Evolutionary conservation across 371 early-diverging fungal genomes (phyloP).

Genomic region (Mucor lusitanicus): DNA sequence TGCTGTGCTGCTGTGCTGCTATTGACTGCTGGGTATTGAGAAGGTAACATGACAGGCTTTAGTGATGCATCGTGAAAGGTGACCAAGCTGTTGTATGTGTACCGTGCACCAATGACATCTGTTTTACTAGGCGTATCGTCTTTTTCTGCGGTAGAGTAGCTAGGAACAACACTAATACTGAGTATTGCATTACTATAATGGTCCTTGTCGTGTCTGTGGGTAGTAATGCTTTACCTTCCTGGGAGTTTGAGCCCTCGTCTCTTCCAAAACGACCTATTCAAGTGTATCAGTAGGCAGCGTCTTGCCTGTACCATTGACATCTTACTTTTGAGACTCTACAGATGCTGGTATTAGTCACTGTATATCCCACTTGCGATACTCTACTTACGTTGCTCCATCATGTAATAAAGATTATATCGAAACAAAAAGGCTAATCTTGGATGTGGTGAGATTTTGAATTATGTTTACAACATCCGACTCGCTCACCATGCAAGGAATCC

Average conservation of each 20-base stretch:
- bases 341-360: background rate
- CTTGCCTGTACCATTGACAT: background rate
- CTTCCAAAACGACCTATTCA: slow-evolving; percentile 50
- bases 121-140: background rate
- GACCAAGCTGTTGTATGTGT: slow-evolving; percentile 45
- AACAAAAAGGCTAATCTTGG: background rate
- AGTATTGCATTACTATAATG: slow-evolving; percentile 5
- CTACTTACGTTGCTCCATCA: background rate
- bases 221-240: slow-evolving; percentile 41
- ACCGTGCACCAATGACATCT: slow-evolving; percentile 43
- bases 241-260: slow-evolving; percentile 43
- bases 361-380: background rate
- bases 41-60: slow-evolving; percentile 14
- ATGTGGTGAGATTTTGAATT: background rate
- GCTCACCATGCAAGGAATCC: background rate
- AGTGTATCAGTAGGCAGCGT: background rate
- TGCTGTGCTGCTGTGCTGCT: background rate
- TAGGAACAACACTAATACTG: slow-evolving; percentile 41
- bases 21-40: slow-evolving; percentile 12
- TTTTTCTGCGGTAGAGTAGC: background rate
- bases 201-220: background rate
- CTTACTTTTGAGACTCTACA: background rate
- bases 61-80: slow-evolving; percentile 14
- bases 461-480: background rate
- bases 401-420: background rate